Base-by-base conservation (phyloP, 2,329 filamentous ascomycete species). In the Clathrospora elynae region DNA sequence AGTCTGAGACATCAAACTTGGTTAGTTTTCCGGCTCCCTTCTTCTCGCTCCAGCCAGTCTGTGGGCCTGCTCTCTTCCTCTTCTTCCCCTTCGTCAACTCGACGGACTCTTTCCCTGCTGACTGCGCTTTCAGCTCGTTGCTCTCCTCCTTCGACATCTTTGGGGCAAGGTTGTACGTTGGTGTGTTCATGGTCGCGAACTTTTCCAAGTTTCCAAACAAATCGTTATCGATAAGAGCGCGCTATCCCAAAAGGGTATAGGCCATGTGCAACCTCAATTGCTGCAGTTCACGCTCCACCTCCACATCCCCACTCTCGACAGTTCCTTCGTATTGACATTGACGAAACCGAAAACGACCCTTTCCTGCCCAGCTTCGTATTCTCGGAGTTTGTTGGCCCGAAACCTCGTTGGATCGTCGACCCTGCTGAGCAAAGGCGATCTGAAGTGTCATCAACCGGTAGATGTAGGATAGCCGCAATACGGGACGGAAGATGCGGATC, bases 71-170 rank as follows among this genome's bases (percentile, higher is more conserved):
- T 42, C 61, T 60, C 44, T 68, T 70, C 23, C 66, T 61, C 45
- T 70, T 70, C 30, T 63, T 68, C 23, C 62, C 53, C 38, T 58
- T 58, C 10, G 50, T 59, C 6, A 51, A 11, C 10, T 53, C 51
- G 10, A 20, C 17, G 2, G 43, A 18, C 3, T 14, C 8, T 1
- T 17, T 24, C 3, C 17, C 26, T 6, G 11, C 34, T 3, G 22
- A 7, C 3, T 35, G 29, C 2, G 23, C 17, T 20, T 30, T 6
- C 4, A 14, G 17, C 9, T 46, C 40, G 11, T n/a, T 24, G 16
- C n/a, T 38, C 31, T 53, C 52, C 19, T 47, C 37, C 9, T 55
- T 52, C 5, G 51, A 57, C 53, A 57, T 59, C n/a, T 16, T 38
- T 12, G 38, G 23, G 36, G 38, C 14, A 29, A n/a, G 17, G 14